These are phyloP conservation scores for Pholiota molesta DNA, from an alignment of 768 basidiomycete genomes.

Conservation along the genomic window DNA sequence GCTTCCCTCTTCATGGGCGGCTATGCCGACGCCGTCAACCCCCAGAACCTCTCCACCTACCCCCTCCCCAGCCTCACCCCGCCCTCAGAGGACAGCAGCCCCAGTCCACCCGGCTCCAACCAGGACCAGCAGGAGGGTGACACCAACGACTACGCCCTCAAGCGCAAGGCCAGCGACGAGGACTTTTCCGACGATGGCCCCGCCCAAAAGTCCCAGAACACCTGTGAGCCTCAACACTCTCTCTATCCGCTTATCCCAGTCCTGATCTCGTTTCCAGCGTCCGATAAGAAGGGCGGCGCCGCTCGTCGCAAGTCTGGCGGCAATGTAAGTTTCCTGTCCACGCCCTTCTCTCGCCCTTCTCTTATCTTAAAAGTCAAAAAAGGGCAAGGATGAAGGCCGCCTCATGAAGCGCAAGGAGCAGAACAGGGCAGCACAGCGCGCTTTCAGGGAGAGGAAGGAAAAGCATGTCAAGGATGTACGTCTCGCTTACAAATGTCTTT, in stretches of 20 bases:
- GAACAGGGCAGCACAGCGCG: conserved; percentile 95
- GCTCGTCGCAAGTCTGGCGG: conserved; percentile 37
- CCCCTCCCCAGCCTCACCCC: conserved; percentile 58
- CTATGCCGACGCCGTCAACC: conserved; percentile 53
- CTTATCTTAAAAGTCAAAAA: conserved; percentile 3
- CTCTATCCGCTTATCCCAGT: not conserved
- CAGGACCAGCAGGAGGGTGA: conserved; percentile 39
- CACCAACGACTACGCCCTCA: conserved; percentile 53
- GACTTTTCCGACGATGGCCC: conserved; percentile 62
- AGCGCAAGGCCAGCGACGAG: conserved; percentile 78
- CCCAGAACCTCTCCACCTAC: conserved; percentile 56
- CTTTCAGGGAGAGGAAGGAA: conserved; percentile 96
- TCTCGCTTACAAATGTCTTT: conserved; percentile 20
- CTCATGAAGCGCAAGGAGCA: conserved; percentile 93
- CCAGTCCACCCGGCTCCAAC: conserved; percentile 66
- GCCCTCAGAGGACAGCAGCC: conserved; percentile 76
- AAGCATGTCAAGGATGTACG: conserved; percentile 96
- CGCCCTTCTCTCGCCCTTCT: conserved; percentile 3
- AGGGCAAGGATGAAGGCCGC: conserved; percentile 70
- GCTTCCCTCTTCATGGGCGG: conserved; percentile 22
- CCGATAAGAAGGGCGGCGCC: conserved; percentile 28
- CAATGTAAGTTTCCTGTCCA: conserved; percentile 10
- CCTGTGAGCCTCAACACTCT: conserved; percentile 42
- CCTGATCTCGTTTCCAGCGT: not conserved
- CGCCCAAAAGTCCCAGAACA: conserved; percentile 67